A percentile compares a stretch with the other conserved stretches of the same genome.
Evolutionary conservation across 139 green algal species (phyloP).

Genomic region (Picochlorum sp.): DNA sequence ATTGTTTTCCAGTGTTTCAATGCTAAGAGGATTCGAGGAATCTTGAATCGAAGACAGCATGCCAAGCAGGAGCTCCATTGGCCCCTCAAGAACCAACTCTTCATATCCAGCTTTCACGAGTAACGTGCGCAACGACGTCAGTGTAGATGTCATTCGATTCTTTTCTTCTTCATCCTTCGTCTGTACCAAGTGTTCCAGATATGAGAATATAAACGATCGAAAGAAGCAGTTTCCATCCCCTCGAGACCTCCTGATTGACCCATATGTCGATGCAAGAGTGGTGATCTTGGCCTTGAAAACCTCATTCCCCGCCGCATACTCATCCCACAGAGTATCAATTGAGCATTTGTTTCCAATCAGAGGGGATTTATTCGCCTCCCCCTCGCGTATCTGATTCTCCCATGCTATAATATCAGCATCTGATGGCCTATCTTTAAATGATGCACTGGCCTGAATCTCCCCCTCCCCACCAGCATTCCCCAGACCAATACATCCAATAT

Average conservation of each 20-base stretch:
- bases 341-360: conserved; percentile 17
- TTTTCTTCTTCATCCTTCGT: conserved; percentile 38
- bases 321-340: conserved; percentile 22
- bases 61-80: conserved; percentile 65
- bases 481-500: conserved; percentile 3
- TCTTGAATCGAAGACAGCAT: conserved; percentile 38
- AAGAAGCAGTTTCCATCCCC: conserved; percentile 79
- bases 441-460: neutral
- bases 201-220: conserved; percentile 60
- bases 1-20: conserved; percentile 37
- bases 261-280: conserved; percentile 42
- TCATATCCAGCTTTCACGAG: conserved; percentile 53
- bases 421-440: conserved; percentile 20
- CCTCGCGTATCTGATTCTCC: conserved; percentile 28
- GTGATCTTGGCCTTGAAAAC: conserved; percentile 70
- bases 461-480: neutral
- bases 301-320: conserved; percentile 54
- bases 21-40: conserved; percentile 30
- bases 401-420: conserved; percentile 47
- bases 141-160: conserved; percentile 12
- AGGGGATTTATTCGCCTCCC: neutral
- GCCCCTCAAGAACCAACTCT: conserved; percentile 64
- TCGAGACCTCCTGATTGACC: conserved; percentile 42
- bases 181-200: conserved; percentile 61
- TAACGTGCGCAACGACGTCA: conserved; percentile 24